phyloP scores from a whole-genome alignment of 2,329 filamentous ascomycete genomes.

The Diaporthe caulivora region DNA sequence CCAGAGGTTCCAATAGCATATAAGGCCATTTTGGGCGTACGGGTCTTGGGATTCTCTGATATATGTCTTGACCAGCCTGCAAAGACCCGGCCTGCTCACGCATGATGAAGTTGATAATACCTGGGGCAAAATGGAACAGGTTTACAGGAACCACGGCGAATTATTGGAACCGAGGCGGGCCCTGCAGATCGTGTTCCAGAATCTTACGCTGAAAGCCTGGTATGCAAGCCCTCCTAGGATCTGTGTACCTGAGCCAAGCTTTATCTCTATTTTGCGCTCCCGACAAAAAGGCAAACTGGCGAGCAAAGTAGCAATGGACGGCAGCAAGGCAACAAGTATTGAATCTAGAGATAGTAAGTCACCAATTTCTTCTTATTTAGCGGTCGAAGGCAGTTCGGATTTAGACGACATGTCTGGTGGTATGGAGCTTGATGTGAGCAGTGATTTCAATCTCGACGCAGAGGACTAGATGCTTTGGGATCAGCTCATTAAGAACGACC shows the following conservation, averaged over 20 bases:
- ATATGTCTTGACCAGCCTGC: slow-evolving; percentile 46
- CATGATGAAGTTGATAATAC: slow-evolving; percentile 38
- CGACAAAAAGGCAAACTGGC: neutral
- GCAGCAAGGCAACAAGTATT: neutral
- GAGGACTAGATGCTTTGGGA: slow-evolving; percentile 48
- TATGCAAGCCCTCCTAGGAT: slow-evolving; percentile 40
- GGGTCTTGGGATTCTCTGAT: slow-evolving; percentile 48
- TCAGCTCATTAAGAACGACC: slow-evolving; percentile 36
- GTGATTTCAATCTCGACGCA: slow-evolving; percentile 40
- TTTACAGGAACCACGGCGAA: slow-evolving; percentile 48
- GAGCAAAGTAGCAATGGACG: neutral
- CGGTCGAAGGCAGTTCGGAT: neutral
- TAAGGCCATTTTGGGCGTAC: slow-evolving; percentile 47
- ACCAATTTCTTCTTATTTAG: neutral
- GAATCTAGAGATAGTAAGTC: no score
- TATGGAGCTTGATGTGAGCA: slow-evolving; percentile 1
- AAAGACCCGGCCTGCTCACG: slow-evolving; percentile 43
- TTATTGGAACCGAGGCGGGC: slow-evolving; percentile 45
- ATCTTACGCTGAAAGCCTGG: slow-evolving; percentile 51
- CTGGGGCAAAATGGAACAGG: slow-evolving; percentile 46
- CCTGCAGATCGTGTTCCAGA: slow-evolving; percentile 47
- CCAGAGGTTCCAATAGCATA: slow-evolving; percentile 48
- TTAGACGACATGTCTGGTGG: neutral
- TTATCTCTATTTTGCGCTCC: slow-evolving; percentile 44
- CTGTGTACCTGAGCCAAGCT: slow-evolving; percentile 40